Evolutionary conservation across 371 early-diverging fungal species (phyloP).

Genomic region (Mortierella sp.): DNA sequence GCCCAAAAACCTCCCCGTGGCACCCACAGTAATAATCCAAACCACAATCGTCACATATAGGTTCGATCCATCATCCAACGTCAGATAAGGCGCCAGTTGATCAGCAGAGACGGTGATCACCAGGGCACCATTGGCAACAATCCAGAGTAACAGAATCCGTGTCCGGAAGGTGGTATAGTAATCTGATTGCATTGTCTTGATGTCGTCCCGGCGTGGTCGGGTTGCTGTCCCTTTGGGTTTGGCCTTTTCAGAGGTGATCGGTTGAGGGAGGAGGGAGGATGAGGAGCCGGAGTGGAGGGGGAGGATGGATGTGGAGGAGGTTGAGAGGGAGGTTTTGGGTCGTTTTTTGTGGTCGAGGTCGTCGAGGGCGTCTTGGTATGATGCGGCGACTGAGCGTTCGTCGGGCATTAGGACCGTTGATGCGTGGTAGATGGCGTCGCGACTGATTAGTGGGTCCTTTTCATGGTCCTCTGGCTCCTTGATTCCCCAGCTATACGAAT

Average conservation of each 20-base stretch:
- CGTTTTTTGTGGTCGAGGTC: slow-evolving; percentile 61
- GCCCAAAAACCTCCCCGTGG: slow-evolving; percentile 53
- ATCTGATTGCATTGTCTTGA: slow-evolving; percentile 88
- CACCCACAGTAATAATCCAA: slow-evolving; percentile 51
- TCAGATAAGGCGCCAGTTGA: slow-evolving; percentile 45
- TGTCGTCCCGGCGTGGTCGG: slow-evolving; percentile 62
- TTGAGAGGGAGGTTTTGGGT: slow-evolving; percentile 21
- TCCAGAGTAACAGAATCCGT: slow-evolving; percentile 85
- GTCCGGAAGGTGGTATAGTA: slow-evolving; percentile 90
- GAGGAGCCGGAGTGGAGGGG: slow-evolving; percentile 15
- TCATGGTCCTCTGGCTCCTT: slow-evolving; percentile 69
- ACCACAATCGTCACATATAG: slow-evolving; percentile 54
- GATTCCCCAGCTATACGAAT: slow-evolving; percentile 86
- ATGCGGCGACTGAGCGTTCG: slow-evolving; percentile 70
- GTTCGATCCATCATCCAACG: slow-evolving; percentile 50
- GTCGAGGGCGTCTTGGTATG: slow-evolving; percentile 78
- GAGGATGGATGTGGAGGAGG: slow-evolving; percentile 15
- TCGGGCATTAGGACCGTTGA: slow-evolving; percentile 85
- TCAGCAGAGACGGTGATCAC: slow-evolving; percentile 72
- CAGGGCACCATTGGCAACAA: slow-evolving; percentile 81
- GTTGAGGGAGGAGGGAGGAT: slow-evolving; percentile 2
- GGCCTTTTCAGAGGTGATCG: slow-evolving; percentile 1
- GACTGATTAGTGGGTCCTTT: slow-evolving; percentile 51
- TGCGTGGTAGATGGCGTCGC: slow-evolving; percentile 50
- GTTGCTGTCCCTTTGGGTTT: slow-evolving; percentile 7